Conservation (phyloP, 441 rosid species). For the Populus hybrid region DNA sequence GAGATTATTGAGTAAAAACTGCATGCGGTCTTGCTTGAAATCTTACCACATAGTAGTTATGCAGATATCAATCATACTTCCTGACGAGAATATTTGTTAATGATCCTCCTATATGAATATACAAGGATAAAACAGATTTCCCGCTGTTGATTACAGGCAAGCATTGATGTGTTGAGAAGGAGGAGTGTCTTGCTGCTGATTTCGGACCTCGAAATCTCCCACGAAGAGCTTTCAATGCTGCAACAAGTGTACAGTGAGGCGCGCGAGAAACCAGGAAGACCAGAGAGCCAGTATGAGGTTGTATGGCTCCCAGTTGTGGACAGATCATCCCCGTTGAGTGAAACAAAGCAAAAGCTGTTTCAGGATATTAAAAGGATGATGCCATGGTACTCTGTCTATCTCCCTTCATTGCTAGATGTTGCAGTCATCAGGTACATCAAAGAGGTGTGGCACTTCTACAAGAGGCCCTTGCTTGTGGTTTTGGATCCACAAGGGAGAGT, state of each 20-base stretch:
- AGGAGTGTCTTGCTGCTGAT: slow-evolving; percentile 67
- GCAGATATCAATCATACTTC: too few species aligned
- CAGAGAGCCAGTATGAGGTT: slow-evolving; percentile 61
- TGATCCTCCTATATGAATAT: background rate
- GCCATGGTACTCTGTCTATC: slow-evolving; percentile 75
- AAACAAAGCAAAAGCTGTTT: slow-evolving; percentile 42
- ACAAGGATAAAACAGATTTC: background rate
- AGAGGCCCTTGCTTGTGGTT: slow-evolving; percentile 75
- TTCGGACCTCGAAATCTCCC: slow-evolving; percentile 65
- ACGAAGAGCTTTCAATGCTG: slow-evolving; percentile 53
- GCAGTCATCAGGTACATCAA: slow-evolving; percentile 56
- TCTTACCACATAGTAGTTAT: too few species aligned
- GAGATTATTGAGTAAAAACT: too few species aligned
- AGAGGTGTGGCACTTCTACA: slow-evolving; percentile 68
- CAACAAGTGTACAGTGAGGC: slow-evolving; percentile 53
- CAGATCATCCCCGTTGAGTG: slow-evolving; percentile 42
- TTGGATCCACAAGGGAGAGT: slow-evolving; percentile 77
- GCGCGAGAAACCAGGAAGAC: slow-evolving; percentile 16
- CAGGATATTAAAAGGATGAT: slow-evolving; percentile 44
- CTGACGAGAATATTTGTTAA: too few species aligned
- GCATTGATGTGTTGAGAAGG: slow-evolving; percentile 67
- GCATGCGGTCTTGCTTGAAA: too few species aligned
- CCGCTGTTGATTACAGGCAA: slow-evolving; percentile 33
- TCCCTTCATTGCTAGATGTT: slow-evolving; percentile 52
- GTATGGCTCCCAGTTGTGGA: slow-evolving; percentile 81